Conservation (phyloP, 2,329 filamentous ascomycete genomes). For the Fusarium sp. region DNA sequence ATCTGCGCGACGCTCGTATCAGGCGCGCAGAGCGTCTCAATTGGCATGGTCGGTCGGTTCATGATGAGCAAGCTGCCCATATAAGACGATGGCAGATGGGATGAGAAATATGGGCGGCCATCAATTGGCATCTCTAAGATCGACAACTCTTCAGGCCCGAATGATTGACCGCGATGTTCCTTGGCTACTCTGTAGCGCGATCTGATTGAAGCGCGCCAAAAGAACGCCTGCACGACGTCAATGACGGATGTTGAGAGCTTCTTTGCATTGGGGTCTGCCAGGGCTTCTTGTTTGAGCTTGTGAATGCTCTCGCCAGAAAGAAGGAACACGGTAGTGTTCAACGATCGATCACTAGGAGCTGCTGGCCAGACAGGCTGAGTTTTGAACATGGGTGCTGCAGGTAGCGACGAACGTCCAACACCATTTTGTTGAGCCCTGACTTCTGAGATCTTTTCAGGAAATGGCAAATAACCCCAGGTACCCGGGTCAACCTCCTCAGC, state of each 20-base stretch:
- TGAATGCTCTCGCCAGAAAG: constrained; percentile 8
- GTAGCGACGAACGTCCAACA: background rate
- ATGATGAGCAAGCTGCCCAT: constrained; percentile 12
- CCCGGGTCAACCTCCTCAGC: background rate
- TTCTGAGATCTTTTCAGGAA: background rate
- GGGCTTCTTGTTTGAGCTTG: constrained; percentile 2
- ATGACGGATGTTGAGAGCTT: background rate
- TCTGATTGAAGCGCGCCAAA: constrained; percentile 10
- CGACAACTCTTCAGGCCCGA: background rate
- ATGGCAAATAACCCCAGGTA: constrained; percentile 3
- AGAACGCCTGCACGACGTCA: constrained; percentile 7
- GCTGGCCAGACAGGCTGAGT: background rate
- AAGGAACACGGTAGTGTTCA: constrained; percentile 1
- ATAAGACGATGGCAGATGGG: constrained; percentile 2
- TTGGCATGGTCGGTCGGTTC: background rate
- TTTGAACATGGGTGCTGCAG: background rate
- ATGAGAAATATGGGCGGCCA: constrained; percentile 7
- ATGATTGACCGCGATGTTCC: background rate
- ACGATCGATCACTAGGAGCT: background rate
- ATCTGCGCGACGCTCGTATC: constrained; percentile 3
- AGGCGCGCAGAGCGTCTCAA: background rate
- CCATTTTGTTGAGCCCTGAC: background rate
- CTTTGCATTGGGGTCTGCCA: background rate
- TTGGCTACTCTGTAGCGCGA: constrained; percentile 9
- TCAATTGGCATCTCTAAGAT: constrained; percentile 20